phyloP scores from a whole-genome alignment of 169 alveolate genomes.

The Amoebophrya sp. region DNA sequence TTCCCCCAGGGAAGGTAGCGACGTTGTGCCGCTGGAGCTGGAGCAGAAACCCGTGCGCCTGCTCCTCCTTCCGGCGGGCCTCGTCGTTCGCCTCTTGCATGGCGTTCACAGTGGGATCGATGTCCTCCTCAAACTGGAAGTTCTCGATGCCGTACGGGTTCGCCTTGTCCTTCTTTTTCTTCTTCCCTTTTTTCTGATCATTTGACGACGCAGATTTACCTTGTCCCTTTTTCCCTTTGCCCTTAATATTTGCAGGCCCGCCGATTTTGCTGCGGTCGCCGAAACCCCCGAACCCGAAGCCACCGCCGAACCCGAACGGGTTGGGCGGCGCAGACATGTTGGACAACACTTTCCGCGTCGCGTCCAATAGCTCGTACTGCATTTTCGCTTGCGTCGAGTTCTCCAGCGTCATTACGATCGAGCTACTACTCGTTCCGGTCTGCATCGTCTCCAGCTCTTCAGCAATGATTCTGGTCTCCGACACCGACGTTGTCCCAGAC shows the following conservation, averaged over 20 bases:
- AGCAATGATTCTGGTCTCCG: too few relatives aligned
- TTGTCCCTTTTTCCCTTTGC: too few relatives aligned
- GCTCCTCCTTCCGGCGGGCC: not conserved
- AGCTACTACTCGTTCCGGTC: too few relatives aligned
- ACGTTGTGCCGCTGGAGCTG: not conserved
- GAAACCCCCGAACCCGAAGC: not conserved
- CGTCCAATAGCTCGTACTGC: not conserved
- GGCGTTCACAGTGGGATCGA: not conserved
- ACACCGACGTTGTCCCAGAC: too few relatives aligned
- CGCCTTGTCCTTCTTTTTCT: not conserved
- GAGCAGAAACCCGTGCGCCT: not conserved
- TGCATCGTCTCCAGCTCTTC: too few relatives aligned
- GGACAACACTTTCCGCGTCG: not conserved
- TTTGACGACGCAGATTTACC: too few relatives aligned
- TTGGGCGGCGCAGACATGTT: not conserved
- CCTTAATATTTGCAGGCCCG: too few relatives aligned
- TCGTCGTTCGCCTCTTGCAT: not conserved
- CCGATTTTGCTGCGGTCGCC: too few relatives aligned
- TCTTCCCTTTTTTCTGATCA: not conserved
- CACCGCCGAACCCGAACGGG: not conserved
- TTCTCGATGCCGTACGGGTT: not conserved
- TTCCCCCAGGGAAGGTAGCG: not conserved
- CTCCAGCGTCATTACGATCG: too few relatives aligned
- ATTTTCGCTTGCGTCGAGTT: too few relatives aligned
- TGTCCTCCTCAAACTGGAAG: not conserved